phyloP scores from a whole-genome alignment of 2,329 filamentous ascomycete species.

The Pseudocercospora macadamiae region DNA sequence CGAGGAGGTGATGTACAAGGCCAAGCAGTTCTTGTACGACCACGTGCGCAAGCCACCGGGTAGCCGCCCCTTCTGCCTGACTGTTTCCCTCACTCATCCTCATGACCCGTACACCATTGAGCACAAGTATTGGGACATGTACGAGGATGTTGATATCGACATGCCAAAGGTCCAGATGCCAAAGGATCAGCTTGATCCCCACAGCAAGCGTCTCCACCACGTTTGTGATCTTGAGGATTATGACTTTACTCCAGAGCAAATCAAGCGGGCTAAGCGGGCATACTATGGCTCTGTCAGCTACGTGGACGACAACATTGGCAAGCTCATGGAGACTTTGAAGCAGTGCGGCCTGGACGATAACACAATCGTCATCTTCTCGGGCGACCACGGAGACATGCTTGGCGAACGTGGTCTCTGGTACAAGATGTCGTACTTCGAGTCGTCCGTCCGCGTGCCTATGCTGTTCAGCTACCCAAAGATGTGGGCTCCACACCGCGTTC shows the following conservation, averaged over 20 bases:
- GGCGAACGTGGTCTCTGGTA: slow-evolving; percentile 92
- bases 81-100: slow-evolving; percentile 90
- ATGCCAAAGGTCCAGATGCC: slow-evolving; percentile 77
- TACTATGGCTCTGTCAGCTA: slow-evolving; percentile 95
- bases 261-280: slow-evolving; percentile 80
- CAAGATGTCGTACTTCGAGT: slow-evolving; percentile 97
- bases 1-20: slow-evolving; percentile 92
- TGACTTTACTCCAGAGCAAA: slow-evolving; percentile 80
- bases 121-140: slow-evolving; percentile 89
- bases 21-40: slow-evolving; percentile 87
- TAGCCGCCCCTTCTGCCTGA: slow-evolving; percentile 81
- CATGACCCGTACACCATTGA: slow-evolving; percentile 96
- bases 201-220: slow-evolving; percentile 83
- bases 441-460: slow-evolving; percentile 85
- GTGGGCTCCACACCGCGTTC: slow-evolving; percentile 75
- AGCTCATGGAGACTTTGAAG: slow-evolving; percentile 75
- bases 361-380: slow-evolving; percentile 89
- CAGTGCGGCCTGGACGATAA: slow-evolving; percentile 79
- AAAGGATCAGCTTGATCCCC: slow-evolving; percentile 79
- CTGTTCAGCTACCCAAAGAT: slow-evolving; percentile 77
- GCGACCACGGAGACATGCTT: slow-evolving; percentile 95
- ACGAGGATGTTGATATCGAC: slow-evolving; percentile 85
- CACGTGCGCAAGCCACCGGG: slow-evolving; percentile 78
- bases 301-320: slow-evolving; percentile 89
- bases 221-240: slow-evolving; percentile 86